phyloP scores from a whole-genome alignment of 257 asterid species.

The Nicotiana knightiana region DNA sequence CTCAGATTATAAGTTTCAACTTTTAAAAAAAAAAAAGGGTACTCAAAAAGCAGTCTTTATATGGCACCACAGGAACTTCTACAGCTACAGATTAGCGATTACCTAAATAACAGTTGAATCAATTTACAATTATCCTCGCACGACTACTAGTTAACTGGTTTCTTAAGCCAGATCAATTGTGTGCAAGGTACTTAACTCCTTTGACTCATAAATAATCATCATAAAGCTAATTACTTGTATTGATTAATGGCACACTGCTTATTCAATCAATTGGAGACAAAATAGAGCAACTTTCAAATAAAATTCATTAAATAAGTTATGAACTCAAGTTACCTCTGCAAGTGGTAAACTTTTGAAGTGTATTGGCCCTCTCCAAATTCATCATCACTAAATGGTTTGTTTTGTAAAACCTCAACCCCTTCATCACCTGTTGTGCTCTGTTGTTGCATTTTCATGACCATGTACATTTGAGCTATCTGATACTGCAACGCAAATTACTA shows the following conservation, averaged over 20 bases:
- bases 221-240: neutral
- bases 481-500: conserved; percentile 38
- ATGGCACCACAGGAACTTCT: neutral
- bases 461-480: conserved; percentile 86
- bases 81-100: neutral
- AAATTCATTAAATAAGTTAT: neutral
- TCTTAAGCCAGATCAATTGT: neutral
- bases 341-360: conserved; percentile 9
- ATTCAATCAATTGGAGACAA: neutral
- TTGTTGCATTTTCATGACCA: conserved; percentile 90
- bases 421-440: conserved; percentile 64
- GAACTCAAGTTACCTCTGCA: conserved; percentile 9
- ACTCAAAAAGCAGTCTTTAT: neutral
- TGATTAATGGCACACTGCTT: neutral
- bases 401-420: conserved; percentile 92
- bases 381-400: conserved; percentile 63
- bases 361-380: neutral
- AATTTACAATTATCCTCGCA: neutral
- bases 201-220: too few species aligned
- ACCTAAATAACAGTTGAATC: neutral
- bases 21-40: neutral
- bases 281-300: neutral
- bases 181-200: neutral
- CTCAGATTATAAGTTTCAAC: neutral
- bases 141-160: neutral